phyloP scores from a whole-genome alignment of 2,329 filamentous ascomycete genomes.

The Aspergillus tamarii region DNA sequence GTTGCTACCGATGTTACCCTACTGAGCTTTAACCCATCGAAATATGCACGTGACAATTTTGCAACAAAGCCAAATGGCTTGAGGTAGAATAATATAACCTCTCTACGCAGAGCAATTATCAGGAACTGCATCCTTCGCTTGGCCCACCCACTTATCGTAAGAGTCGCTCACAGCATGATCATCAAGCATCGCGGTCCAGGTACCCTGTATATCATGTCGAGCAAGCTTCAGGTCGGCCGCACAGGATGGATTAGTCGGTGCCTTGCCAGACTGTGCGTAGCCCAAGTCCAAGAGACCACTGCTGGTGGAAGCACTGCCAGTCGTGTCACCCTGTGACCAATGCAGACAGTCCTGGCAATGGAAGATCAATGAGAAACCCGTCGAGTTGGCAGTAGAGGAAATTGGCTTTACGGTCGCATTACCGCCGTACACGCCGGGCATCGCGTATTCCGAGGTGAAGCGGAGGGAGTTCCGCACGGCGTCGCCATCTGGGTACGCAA shows the following conservation, averaged over 20 bases:
- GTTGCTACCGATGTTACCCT: neutral
- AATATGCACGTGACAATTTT: too few relatives aligned
- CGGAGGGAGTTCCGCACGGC: neutral
- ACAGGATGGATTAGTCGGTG: conserved; percentile 14
- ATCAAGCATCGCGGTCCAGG: conserved; percentile 12
- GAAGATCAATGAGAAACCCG: conserved; percentile 65
- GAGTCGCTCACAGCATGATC: neutral
- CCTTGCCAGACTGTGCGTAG: conserved; percentile 55
- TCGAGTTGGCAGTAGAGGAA: conserved; percentile 59
- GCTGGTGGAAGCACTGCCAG: conserved; percentile 49
- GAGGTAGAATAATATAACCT: too few relatives aligned
- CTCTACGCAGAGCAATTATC: neutral
- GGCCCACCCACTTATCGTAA: conserved; percentile 4
- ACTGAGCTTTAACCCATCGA: neutral
- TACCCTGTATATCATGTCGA: conserved; percentile 8
- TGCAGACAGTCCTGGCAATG: conserved; percentile 61
- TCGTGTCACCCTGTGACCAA: conserved; percentile 55
- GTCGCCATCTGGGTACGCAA: conserved; percentile 5
- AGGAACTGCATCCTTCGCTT: neutral
- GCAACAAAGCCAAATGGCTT: too few relatives aligned
- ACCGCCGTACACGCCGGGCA: conserved; percentile 62
- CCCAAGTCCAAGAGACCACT: conserved; percentile 53
- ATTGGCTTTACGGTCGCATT: conserved; percentile 64
- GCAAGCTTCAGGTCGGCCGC: neutral
- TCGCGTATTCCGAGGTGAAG: conserved; percentile 53